These are phyloP conservation scores for Erucastrum elatum DNA, from an alignment of 345 rosid species.

Conservation along the genomic window DNA sequence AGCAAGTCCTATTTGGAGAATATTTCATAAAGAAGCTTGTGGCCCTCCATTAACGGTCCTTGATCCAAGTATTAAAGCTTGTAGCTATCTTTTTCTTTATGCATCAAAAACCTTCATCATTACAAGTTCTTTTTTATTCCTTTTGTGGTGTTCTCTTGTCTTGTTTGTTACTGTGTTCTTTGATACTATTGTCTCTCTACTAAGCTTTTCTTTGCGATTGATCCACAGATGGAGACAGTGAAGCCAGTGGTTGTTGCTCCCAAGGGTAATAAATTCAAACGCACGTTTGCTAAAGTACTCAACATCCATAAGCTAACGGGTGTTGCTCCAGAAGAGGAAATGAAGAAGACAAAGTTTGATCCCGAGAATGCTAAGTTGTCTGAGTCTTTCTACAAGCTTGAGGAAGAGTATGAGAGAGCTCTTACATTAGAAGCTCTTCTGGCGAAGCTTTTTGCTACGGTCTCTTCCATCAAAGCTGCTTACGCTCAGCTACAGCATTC, in stretches of 20 bases:
- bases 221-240: slow-evolving; percentile 73
- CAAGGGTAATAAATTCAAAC: slow-evolving; percentile 67
- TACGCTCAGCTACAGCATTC: slow-evolving; percentile 78
- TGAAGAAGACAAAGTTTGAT: slow-evolving; percentile 45
- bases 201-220: slow-evolving; percentile 11
- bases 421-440: slow-evolving; percentile 64
- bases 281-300: slow-evolving; percentile 72
- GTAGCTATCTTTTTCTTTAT: slow-evolving; percentile 39
- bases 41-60: slow-evolving; percentile 48
- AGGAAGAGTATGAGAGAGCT: slow-evolving; percentile 45
- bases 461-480: slow-evolving; percentile 77
- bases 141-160: slow-evolving; percentile 31
- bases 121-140: not conserved
- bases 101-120: slow-evolving; percentile 21
- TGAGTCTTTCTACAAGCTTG: slow-evolving; percentile 49
- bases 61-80: slow-evolving; percentile 56
- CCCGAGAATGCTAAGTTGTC: slow-evolving; percentile 36
- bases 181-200: slow-evolving; percentile 10
- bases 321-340: slow-evolving; percentile 52
- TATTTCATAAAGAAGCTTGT: slow-evolving; percentile 26
- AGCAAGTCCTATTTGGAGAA: slow-evolving; percentile 33
- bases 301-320: slow-evolving; percentile 59
- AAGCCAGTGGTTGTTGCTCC: slow-evolving; percentile 57
- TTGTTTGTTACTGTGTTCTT: slow-evolving; percentile 26
- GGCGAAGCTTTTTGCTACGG: slow-evolving; percentile 67